Evolutionary conservation across 2,329 filamentous ascomycete genomes (phyloP).

Genomic region (Trichophyton rubrum): DNA sequence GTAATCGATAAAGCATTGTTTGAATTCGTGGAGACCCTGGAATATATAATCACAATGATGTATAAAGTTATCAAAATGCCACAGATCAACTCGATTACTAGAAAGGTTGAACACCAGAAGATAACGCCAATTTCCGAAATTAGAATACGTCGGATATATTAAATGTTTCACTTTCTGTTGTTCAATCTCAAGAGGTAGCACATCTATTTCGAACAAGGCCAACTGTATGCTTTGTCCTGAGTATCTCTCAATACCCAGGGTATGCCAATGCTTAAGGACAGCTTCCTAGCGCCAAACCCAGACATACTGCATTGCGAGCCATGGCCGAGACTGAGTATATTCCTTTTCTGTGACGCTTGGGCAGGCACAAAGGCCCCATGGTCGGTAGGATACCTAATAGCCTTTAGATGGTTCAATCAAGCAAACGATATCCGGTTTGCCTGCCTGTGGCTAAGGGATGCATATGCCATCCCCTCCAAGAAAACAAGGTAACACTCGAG

Average conservation of each 20-base stretch:
- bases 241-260: neutral
- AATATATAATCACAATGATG: no score
- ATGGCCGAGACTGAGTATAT: no score
- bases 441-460: slow-evolving; percentile 48
- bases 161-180: neutral
- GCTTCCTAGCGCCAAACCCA: neutral
- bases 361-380: neutral
- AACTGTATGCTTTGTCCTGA: neutral
- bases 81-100: neutral
- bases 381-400: neutral
- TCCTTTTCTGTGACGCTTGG: neutral
- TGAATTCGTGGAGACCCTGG: no score
- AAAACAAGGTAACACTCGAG: slow-evolving; percentile 37
- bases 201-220: neutral
- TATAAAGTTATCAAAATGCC: neutral
- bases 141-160: neutral
- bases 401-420: slow-evolving; percentile 7
- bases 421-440: slow-evolving; percentile 38
- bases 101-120: neutral
- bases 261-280: neutral
- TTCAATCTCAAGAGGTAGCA: neutral
- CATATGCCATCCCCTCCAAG: slow-evolving; percentile 46
- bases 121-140: neutral
- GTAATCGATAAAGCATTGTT: no score
- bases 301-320: neutral